Evolutionary conservation across 257 asterid genomes (phyloP), one percentile per base, ranked within the genome.

Genomic region (Solanum chilense): DNA sequence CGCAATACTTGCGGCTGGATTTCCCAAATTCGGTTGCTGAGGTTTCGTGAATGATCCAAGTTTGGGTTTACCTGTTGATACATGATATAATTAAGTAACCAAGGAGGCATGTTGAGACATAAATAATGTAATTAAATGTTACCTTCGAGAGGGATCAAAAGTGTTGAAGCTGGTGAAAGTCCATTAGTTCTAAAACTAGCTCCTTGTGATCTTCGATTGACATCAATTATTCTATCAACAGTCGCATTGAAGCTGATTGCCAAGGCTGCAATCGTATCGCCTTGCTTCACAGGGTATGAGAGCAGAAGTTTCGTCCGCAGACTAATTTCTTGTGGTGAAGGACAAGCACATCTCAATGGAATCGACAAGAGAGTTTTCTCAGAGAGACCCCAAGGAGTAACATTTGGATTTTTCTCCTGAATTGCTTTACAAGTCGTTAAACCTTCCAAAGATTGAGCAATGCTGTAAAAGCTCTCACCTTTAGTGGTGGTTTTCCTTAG

Each of bases 271-370:
- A 93, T 44, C 10, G 94, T 90, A 70, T 95, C 96, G 1, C 93
- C 93, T 88, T 87, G 86, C 70, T 56, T 91, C 12, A 93, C 92
- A 14, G 94, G 96, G 86, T 93, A 93, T 76, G 97, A 90, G 85
- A 92, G 88, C 74, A 94, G 71, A 56, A 90, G 33, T 91, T 89
- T 88, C 0, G 62, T 52, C 15, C 70, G 74, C 9, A 16, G 85
- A 66, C 69, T 42, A 37, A 77, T 52, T 81, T 90, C 91, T 12
- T 5, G 76, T 47, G 90, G 18, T 52, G 89, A 88, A 11, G 96
- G 94, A 90, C 98, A 93, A 16, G 93, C 92, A 88, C 96, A 95
- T 71, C 87, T 90, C 88, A 91, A 3, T 20, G 95, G 95, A 52
- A 94, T 86, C 52, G 49, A 68, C 25, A 91, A 80, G 15, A 49